Percentiles rank a stretch among this genome's conserved stretches.
Evolutionary conservation across 495 filamentous ascomycete species (phyloP).

Genomic region (Xylaria palmicola): DNA sequence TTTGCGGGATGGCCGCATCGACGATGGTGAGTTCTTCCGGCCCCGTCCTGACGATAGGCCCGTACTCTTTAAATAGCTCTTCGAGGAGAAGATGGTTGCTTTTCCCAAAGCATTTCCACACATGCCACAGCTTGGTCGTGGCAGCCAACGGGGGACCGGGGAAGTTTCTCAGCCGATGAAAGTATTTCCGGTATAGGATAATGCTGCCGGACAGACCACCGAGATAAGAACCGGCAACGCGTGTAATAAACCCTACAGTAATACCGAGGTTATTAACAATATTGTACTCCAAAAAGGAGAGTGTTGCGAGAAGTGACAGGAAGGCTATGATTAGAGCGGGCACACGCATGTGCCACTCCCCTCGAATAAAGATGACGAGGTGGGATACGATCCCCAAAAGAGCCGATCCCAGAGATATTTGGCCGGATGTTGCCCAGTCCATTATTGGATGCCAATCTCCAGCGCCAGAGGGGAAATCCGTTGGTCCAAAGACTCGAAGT

Average conservation of each 20-base stretch:
- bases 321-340: neutral
- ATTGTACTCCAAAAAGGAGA: neutral
- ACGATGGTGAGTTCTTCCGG: neutral
- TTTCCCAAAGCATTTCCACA: slow-evolving; percentile 23
- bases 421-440: neutral
- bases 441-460: neutral
- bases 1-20: neutral
- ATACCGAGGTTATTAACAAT: neutral
- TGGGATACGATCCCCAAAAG: neutral
- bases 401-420: neutral
- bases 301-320: neutral
- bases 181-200: slow-evolving; percentile 43
- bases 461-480: neutral
- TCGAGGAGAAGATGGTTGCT: slow-evolving; percentile 39
- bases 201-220: slow-evolving; percentile 43
- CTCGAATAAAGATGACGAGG: neutral
- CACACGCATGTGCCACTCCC: neutral
- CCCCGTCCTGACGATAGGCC: slow-evolving; percentile 39
- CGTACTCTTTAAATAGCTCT: slow-evolving; percentile 33
- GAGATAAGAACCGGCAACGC: slow-evolving; percentile 21
- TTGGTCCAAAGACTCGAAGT: neutral
- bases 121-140: slow-evolving; percentile 40
- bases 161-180: slow-evolving; percentile 46
- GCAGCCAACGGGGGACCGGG: slow-evolving; percentile 43
- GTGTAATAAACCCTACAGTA: neutral